Base-by-base conservation (phyloP, 768 basidiomycete genomes). In the Tylopilus sp. region DNA sequence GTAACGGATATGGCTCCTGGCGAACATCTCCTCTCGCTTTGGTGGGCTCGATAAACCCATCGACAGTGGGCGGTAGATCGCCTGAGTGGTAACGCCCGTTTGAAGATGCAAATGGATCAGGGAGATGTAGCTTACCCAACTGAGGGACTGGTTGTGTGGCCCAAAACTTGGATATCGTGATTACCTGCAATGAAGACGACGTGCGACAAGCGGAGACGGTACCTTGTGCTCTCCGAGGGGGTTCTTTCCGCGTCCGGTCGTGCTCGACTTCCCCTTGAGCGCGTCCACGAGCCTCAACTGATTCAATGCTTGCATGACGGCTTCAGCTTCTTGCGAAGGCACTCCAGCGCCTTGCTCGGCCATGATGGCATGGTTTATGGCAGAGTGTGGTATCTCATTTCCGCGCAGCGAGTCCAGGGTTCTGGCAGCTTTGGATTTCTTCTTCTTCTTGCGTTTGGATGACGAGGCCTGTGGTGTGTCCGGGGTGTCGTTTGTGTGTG, bases 101-200 rank as follows among this genome's bases (percentile, higher is more conserved):
- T 21, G 58, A 19, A 45, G 16, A 22, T 34, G 41, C 16, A 7
- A 30, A n/a, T 29, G 29, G 28, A 48, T 17, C 11, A 26, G 19
- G 40, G n/a, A 14, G 13, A 50, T 40, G 17, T 42, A 29, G 24
- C 69, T 61, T 63, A 85, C 89, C 89, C 50, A 83, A 71, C 64
- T 94, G 92, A n/a, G 92, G 89, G 8, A 99, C 97, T 4, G 97
- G 97, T 70, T 99, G 97, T 7, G 96, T 98, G 30, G 77, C 83
- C 97, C 97, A 98, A 73, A 99, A 99, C 94, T 92, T 62, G 22
- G 13, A 48, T 29, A 51, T 10, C 24, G 24, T 24, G 24, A 56
- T 50, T 51, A 59, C 47, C 53, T 29, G 55, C 42, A 22, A 45
- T 48, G 33, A 60, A 46, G 34, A 45, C 16, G 16, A 28, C 25